These are phyloP conservation scores for Biscogniauxia sp. DNA, from an alignment of 2,329 filamentous ascomycete species.

Conservation along the genomic window DNA sequence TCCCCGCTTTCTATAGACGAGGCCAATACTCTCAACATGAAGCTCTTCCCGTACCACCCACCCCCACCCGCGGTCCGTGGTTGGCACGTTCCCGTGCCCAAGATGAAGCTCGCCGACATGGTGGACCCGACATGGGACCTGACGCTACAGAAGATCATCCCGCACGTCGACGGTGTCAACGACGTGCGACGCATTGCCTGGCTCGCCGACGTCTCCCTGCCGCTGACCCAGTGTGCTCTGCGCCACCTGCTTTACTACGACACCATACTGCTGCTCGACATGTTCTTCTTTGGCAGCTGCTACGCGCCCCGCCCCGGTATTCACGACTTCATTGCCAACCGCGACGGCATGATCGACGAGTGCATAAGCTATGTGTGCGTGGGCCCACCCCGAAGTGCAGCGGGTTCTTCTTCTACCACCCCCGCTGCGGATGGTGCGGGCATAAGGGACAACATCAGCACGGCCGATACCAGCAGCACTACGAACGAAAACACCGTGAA, in stretches of 20 bases:
- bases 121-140: conserved; percentile 71
- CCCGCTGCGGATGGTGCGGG: background rate
- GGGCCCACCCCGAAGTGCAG: conserved; percentile 3
- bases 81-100: conserved; percentile 86
- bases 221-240: conserved; percentile 80
- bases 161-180: conserved; percentile 86
- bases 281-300: conserved; percentile 90
- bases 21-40: conserved; percentile 93
- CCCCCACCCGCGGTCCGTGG: conserved; percentile 75
- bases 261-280: conserved; percentile 83
- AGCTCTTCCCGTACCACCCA: conserved; percentile 81
- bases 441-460: background rate
- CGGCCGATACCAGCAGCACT: background rate
- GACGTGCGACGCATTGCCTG: conserved; percentile 85
- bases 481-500: background rate
- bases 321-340: conserved; percentile 73
- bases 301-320: conserved; percentile 82
- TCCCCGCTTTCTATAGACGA: conserved; percentile 59
- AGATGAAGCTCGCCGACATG: conserved; percentile 62
- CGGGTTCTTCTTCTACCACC: background rate
- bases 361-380: conserved; percentile 79
- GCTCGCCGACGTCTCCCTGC: conserved; percentile 80
- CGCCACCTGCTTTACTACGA: conserved; percentile 92
- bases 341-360: conserved; percentile 75
- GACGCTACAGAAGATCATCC: conserved; percentile 75